Conservation (phyloP, 108 stramenopile species). For the Stephanodiscus triporus region DNA sequence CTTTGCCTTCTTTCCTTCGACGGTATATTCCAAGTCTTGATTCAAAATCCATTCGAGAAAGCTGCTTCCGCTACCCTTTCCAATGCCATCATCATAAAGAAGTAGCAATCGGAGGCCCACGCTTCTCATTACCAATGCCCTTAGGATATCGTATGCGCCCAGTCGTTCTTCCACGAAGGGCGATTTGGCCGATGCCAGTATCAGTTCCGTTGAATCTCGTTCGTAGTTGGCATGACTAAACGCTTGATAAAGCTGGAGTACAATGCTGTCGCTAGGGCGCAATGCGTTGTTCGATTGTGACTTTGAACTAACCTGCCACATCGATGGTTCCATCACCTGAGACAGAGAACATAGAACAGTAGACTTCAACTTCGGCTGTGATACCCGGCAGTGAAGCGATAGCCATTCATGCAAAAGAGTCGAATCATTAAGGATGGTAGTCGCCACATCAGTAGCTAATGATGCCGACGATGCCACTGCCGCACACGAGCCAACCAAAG, state of each 20-base stretch:
- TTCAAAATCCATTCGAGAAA: slow-evolving; percentile 42
- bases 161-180: slow-evolving; percentile 50
- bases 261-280: slow-evolving; percentile 36
- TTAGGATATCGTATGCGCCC: slow-evolving; percentile 35
- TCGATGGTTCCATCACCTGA: slow-evolving; percentile 41
- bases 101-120: slow-evolving; percentile 21
- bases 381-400: slow-evolving; percentile 35
- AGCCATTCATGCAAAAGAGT: slow-evolving; percentile 45
- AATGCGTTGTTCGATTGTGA: neutral
- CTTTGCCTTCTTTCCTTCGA: slow-evolving; percentile 40
- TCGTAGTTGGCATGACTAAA: slow-evolving; percentile 40
- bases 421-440: slow-evolving; percentile 27
- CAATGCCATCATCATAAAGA: slow-evolving; percentile 15
- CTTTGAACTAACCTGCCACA: slow-evolving; percentile 17
- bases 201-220: slow-evolving; percentile 30
- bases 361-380: slow-evolving; percentile 49
- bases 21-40: slow-evolving; percentile 33
- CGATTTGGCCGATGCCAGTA: slow-evolving; percentile 46
- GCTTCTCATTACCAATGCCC: slow-evolving; percentile 35
- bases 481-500: slow-evolving; percentile 39
- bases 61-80: slow-evolving; percentile 1
- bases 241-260: slow-evolving; percentile 37
- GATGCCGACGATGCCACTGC: slow-evolving; percentile 11
- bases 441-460: slow-evolving; percentile 11
- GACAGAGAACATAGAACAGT: slow-evolving; percentile 37